phyloP scores from a whole-genome alignment of 2,329 filamentous ascomycete species.

The Podosphaera aphanis region DNA sequence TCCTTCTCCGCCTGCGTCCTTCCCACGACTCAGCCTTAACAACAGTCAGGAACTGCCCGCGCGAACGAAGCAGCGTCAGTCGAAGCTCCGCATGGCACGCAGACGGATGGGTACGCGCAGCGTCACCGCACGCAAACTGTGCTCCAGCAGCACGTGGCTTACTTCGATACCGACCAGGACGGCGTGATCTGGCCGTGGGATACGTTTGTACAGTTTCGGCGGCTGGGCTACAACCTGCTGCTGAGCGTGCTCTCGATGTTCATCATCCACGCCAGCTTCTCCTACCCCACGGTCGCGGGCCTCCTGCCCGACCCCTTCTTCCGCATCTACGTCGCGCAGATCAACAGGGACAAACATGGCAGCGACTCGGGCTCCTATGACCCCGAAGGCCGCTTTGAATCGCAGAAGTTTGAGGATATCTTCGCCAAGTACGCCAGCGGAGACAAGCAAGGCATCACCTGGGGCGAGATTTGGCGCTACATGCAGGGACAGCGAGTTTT shows the following conservation, averaged over 20 bases:
- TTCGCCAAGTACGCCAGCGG: constrained; percentile 22
- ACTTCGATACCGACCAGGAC: constrained; percentile 28
- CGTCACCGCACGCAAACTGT: constrained; percentile 20
- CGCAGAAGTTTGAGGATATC: constrained; percentile 27
- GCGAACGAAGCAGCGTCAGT: constrained; percentile 20
- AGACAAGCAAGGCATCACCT: constrained; percentile 19
- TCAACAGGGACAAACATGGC: constrained; percentile 21
- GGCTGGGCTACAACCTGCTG: constrained; percentile 22
- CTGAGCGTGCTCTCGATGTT: constrained; percentile 21
- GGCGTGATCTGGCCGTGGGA: constrained; percentile 29
- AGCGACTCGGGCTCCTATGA: constrained; percentile 24
- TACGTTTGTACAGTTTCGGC: constrained; percentile 23
- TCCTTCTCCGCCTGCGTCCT: background rate
- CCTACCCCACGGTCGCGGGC: constrained; percentile 22
- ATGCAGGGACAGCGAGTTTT: constrained; percentile 20
- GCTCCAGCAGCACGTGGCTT: constrained; percentile 28
- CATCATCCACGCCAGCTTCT: constrained; percentile 28
- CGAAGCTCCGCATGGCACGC: constrained; percentile 21
- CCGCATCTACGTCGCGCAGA: constrained; percentile 15
- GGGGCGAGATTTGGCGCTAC: constrained; percentile 17
- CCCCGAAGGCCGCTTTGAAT: constrained; percentile 24
- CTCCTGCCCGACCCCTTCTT: constrained; percentile 21
- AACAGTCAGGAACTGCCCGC: constrained; percentile 17
- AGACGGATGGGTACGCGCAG: constrained; percentile 17
- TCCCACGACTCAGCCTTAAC: background rate